A percentile compares a stretch with the other conserved stretches of the same genome.
phyloP scores from a whole-genome alignment of 202 grass and related monocot genomes.

The Zoysia matrella region DNA sequence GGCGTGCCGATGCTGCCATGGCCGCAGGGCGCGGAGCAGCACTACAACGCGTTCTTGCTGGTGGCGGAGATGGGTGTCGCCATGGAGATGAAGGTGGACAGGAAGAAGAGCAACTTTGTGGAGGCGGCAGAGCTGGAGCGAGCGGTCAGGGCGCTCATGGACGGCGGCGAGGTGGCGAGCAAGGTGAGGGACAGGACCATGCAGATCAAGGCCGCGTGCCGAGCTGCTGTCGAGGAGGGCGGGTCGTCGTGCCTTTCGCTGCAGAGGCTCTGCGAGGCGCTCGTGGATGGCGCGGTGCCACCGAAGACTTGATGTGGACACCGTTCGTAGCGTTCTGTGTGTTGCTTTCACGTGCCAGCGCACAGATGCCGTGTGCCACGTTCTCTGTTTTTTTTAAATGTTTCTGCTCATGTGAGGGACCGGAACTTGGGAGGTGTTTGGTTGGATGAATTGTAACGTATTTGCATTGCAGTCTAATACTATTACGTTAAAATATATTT shows the following conservation, averaged over 20 bases:
- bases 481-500: no score
- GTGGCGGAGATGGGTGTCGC: slow-evolving; percentile 37
- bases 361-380: no score
- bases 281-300: neutral
- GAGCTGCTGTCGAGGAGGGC: slow-evolving; percentile 46
- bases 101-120: slow-evolving; percentile 40
- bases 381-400: no score
- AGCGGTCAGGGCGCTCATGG: slow-evolving; percentile 54
- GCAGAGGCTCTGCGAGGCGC: slow-evolving; percentile 32
- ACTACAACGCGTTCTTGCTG: slow-evolving; percentile 58
- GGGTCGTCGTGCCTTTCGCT: slow-evolving; percentile 49
- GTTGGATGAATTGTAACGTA: no score
- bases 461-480: no score
- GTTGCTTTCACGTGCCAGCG: no score
- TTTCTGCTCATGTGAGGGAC: no score
- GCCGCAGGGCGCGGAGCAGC: slow-evolving; percentile 62
- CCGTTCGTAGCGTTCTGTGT: no score
- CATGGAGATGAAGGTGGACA: slow-evolving; percentile 43
- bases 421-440: no score
- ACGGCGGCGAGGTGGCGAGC: slow-evolving; percentile 29
- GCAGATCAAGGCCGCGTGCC: slow-evolving; percentile 52
- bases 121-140: slow-evolving; percentile 57
- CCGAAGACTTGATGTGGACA: no score
- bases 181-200: slow-evolving; percentile 41
- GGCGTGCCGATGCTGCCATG: slow-evolving; percentile 59